phyloP scores from a whole-genome alignment of 371 early-diverging fungal genomes.

The Chytridium lagenaria region DNA sequence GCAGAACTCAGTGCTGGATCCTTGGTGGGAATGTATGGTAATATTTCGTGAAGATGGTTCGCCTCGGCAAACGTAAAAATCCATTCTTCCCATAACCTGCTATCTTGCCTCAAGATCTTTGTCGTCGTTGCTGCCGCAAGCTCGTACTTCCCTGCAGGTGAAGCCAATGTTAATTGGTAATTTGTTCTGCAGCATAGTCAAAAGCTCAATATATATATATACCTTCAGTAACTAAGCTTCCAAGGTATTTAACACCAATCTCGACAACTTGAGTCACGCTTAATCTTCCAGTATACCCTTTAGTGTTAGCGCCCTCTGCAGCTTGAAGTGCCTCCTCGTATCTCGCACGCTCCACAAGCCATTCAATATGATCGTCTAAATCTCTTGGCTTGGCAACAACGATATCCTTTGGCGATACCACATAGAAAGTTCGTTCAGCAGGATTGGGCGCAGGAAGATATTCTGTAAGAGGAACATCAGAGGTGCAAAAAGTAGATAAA shows the following conservation, averaged over 20 bases:
- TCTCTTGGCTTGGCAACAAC: constrained; percentile 88
- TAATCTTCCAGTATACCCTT: constrained; percentile 35
- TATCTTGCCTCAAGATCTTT: constrained; percentile 72
- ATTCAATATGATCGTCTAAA: constrained; percentile 89
- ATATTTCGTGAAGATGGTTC: constrained; percentile 73
- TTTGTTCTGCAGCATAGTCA: too few relatives aligned
- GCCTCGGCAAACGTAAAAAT: constrained; percentile 80
- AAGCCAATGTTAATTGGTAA: too few relatives aligned
- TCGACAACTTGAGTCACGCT: constrained; percentile 66
- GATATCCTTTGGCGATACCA: constrained; percentile 91
- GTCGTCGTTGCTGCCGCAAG: constrained; percentile 77
- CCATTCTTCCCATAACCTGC: constrained; percentile 89
- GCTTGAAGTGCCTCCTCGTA: constrained; percentile 81
- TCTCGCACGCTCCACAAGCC: constrained; percentile 78
- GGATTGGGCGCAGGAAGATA: constrained; percentile 24
- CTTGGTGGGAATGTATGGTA: constrained; percentile 79
- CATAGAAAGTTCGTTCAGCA: constrained; percentile 71
- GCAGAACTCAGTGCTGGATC: constrained; percentile 77
- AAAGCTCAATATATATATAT: too few relatives aligned
- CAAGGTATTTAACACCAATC: constrained; percentile 85
- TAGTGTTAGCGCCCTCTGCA: constrained; percentile 39
- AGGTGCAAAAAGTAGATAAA: not conserved
- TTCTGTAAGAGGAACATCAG: not conserved
- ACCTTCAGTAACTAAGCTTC: constrained; percentile 72
- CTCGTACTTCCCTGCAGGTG: constrained; percentile 61